phyloP scores from a whole-genome alignment of 2,329 filamentous ascomycete species.

The Orbilia oligospora region DNA sequence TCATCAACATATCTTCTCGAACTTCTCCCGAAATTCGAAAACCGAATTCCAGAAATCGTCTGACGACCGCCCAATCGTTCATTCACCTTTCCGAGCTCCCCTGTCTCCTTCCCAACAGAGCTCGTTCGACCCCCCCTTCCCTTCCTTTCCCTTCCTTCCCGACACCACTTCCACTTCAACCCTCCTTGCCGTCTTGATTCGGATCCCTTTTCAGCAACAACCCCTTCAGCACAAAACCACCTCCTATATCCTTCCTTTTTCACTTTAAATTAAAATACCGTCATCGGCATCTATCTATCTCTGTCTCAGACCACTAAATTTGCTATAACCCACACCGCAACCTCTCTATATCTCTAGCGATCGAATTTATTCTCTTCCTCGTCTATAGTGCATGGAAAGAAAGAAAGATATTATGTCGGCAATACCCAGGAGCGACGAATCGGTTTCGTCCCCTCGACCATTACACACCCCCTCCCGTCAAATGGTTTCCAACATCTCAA shows the following conservation, averaged over 20 bases:
- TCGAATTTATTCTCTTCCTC: background rate
- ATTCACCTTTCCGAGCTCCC: constrained; percentile 35
- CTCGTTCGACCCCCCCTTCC: constrained; percentile 10
- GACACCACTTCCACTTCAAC: constrained; percentile 15
- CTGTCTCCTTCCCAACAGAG: constrained; percentile 49
- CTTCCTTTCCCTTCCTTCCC: background rate
- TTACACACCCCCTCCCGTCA: constrained; percentile 64
- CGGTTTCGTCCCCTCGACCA: constrained; percentile 63
- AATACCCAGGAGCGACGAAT: constrained; percentile 55
- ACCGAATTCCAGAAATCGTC: constrained; percentile 26
- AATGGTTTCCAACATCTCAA: constrained; percentile 64
- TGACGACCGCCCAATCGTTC: constrained; percentile 23
- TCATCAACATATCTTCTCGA: background rate
- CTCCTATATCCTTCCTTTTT: constrained; percentile 6
- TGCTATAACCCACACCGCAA: background rate
- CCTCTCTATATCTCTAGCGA: background rate
- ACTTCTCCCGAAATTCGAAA: constrained; percentile 9
- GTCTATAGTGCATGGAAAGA: constrained; percentile 25
- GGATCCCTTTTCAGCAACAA: constrained; percentile 1
- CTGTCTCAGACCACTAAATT: background rate
- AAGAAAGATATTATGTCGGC: constrained; percentile 42
- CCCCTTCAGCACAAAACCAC: background rate
- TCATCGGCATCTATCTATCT: background rate
- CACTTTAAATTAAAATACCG: background rate
- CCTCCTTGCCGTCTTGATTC: constrained; percentile 5